Evolutionary conservation across 768 basidiomycete species (phyloP), one percentile per base, ranked within the genome.

Genomic region (Pisolithus sp.): DNA sequence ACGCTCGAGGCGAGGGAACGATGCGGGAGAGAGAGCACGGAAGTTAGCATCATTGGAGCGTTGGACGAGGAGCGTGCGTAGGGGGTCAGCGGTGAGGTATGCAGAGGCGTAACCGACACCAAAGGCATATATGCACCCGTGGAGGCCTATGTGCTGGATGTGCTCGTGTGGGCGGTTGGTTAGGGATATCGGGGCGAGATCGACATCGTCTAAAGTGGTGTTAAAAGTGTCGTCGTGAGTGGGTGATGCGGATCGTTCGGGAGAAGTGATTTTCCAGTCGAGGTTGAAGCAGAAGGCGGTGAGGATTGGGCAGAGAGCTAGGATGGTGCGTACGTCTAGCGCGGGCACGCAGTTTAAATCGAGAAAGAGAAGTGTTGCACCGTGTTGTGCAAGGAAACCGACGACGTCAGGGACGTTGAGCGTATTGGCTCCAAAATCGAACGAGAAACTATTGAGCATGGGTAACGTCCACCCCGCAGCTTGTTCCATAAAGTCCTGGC

Each of bases 41-140:
- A 89, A 73, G 57, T 85, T 89, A 56, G 77, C 63, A 49, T 89
- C 87, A 59, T 89, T 90, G 28, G 76, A 76, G 18, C 74, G 76
- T 30, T 76, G 73, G 13, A 75, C 71, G 53, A 80, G 66, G 40
- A 63, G 68, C 12, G 75, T 70, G 12, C 72, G 68, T 31, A 80
- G 64, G 1, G 76, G 74, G 55, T 77, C 75, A 12, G 64, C 59
- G 24, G 69, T 51, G 24, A 74, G 68, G 56, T 71, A 71, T 24
- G 64, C 70, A 17, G 73, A 77, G 4, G 75, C 77, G 40, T 68
- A 72, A 26, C 81, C 83, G 7, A 81, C 82, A 1, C 83, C 83
- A 59, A 89, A 89, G 0, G 87, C 85, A 53, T 82, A 76, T 48
- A 75, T 66, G 9, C 88, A 74, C 8, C 85, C 84, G 57, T 89